Evolutionary conservation across 371 early-diverging fungal species (phyloP).

Genomic region (Entomophthora muscae): DNA sequence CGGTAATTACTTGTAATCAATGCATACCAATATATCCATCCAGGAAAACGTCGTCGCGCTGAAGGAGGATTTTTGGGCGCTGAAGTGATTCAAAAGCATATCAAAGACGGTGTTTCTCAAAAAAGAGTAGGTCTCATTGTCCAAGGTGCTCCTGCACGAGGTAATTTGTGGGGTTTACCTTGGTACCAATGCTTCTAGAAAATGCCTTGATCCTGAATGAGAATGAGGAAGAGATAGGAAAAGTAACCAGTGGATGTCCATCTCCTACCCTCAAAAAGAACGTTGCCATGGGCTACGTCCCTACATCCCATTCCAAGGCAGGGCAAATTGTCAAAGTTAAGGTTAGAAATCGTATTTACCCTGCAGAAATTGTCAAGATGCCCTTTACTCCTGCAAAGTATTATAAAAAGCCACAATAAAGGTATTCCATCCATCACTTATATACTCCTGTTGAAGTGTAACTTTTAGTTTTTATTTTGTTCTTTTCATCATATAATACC

Average conservation of each 20-base stretch:
- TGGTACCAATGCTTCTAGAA: constrained; percentile 17
- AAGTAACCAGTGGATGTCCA: constrained; percentile 85
- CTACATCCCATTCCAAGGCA: constrained; percentile 64
- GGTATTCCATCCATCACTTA: too few relatives aligned
- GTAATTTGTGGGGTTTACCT: constrained; percentile 4
- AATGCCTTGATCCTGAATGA: constrained; percentile 49
- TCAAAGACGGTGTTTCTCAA: constrained; percentile 59
- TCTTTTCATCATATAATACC: too few relatives aligned
- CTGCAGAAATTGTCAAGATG: constrained; percentile 81
- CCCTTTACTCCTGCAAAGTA: constrained; percentile 84
- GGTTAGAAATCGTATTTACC: constrained; percentile 68
- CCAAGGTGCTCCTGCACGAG: constrained; percentile 91
- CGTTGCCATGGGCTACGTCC: constrained; percentile 93
- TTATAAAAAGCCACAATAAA: constrained; percentile 23
- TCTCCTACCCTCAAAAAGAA: constrained; percentile 86
- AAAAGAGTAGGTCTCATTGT: constrained; percentile 82
- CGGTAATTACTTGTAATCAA: constrained; percentile 20
- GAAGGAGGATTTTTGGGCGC: constrained; percentile 94
- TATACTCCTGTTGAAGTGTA: too few relatives aligned
- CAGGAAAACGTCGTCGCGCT: constrained; percentile 53
- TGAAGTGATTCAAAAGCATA: constrained; percentile 62
- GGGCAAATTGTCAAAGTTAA: constrained; percentile 77
- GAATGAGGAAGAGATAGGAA: constrained; percentile 30
- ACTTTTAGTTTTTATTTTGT: too few relatives aligned
- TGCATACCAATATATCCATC: background rate